Evolutionary conservation across 225 moss, liverwort and hornwort species (phyloP), one percentile per base, ranked within the genome.

Genomic region (Sphagnum contortum): DNA sequence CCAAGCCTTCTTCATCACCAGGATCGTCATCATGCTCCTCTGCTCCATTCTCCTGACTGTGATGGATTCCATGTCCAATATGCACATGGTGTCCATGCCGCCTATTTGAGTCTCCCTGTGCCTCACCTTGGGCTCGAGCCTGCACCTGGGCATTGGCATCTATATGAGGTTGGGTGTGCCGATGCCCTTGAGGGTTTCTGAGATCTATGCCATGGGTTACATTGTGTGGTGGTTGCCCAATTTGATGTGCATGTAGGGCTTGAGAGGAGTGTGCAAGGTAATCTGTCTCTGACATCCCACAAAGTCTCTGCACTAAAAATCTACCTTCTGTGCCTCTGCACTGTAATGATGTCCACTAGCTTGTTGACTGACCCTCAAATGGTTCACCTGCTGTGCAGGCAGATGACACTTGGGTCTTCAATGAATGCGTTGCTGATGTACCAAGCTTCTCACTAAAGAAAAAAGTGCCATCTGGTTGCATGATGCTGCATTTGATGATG

Each of bases 221-320:
- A 51, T 76, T 74, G 66, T 79, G 89, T 6, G 75, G 62, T 68
- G 90, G 90, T 62, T 90, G 52, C 48, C 76, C 73, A 79, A 80
- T 78, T 59, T 83, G 88, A 71, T 83, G 79, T 64, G 77, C 68
- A 68, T 90, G 90, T 56, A 86, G 86, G 62, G 83, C 80, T 73
- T 88, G 92, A 29, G 29, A 29, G 5, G 77, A 75, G 66, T 89
- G 89, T 54, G 57, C 75, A 57, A 94, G 86, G 69, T 81, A 86
- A 73, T 94, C 88, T 69, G 84, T 51, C 74, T 94, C 93, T 70
- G 88, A 87, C 93, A 94, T 94, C 75, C 73, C 90, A 80, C 82
- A 62, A 64, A 60, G 64, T 67, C 8, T 9, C 2, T 52, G 7
- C 52, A 52, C 52, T 5, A 52, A 0, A 6, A 52, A 6, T 52